Evolutionary conservation across 1,284 basidiomycete species (phyloP), one percentile per base, ranked within the genome.

Genomic region (Ganoderma boninense): DNA sequence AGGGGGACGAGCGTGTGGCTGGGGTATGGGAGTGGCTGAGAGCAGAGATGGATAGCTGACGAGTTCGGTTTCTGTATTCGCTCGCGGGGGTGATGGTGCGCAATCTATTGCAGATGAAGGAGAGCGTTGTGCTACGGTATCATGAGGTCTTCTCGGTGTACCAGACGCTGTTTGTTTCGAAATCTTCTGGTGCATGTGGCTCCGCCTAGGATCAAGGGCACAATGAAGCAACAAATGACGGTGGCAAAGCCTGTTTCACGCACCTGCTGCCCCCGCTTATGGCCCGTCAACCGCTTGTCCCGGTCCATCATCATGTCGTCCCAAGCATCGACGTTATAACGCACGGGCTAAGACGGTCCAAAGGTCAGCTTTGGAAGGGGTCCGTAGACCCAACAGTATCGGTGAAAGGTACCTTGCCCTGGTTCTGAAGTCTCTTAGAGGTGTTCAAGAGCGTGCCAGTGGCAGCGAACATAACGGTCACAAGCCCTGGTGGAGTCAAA

Each of bases 281-380:
- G 94, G 23, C 97, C 97, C n/a, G 96, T 97, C 80, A 98, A 82
- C 75, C 94, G 86, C 79, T 88, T 86, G 84, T 98, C 97, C 70
- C 96, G 86, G 78, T 92, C 90, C 92, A 97, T 95, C 95, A 98
- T 95, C 93, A 95, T 95, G 67, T 94, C 87, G 74, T 98, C 96
- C 96, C 96, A 98, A 42, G 87, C 82, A 78, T 98, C 97, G 52
- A 97, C 80, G 69, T 89, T 87, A 80, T 97, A 96, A 68, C 97
- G 89, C 54, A 93, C 87, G 66, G 94, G 92, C 97, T 98, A 70
- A 14, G 1, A 26, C 29, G 54, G 35, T 66, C 10, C 16, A 38
- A 44, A 43, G 64, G 16, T 29, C 10, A 44, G 0, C 3, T 20
- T 40, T 29, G 38, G 32, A 26, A 54, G 40, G 23, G 42, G 26